Conservation (phyloP, 2,329 filamentous ascomycete genomes). For the Fusarium hostae region DNA sequence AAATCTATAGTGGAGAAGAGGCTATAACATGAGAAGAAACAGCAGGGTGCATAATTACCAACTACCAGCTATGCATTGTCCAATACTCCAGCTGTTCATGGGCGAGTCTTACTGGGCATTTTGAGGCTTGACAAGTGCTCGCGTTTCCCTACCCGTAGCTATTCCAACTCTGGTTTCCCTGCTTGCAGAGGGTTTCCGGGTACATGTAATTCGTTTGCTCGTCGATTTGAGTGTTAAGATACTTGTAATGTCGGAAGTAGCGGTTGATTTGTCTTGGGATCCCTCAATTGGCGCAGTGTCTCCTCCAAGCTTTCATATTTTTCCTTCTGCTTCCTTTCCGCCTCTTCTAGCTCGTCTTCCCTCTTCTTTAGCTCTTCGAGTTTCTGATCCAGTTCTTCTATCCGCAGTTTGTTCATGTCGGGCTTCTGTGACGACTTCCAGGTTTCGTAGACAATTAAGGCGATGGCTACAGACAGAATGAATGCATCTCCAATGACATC, state of each 20-base stretch:
- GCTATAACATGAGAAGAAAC: slow-evolving; percentile 21
- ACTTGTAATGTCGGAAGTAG: slow-evolving; percentile 56
- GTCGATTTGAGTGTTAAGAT: not conserved
- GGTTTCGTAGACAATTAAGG: slow-evolving; percentile 70
- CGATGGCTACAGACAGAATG: slow-evolving; percentile 68
- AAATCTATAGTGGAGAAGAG: slow-evolving; percentile 33
- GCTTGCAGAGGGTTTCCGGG: not conserved
- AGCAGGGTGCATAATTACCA: not conserved
- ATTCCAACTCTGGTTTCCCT: not conserved
- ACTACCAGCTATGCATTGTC: not conserved
- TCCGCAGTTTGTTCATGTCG: slow-evolving; percentile 64
- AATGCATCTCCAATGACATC: slow-evolving; percentile 73
- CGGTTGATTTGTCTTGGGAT: slow-evolving; percentile 67
- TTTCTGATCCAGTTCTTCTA: slow-evolving; percentile 60
- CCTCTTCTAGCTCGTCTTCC: slow-evolving; percentile 61
- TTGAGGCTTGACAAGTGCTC: not conserved
- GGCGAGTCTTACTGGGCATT: not conserved
- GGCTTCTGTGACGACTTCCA: slow-evolving; percentile 69
- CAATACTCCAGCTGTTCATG: not conserved
- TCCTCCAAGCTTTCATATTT: slow-evolving; percentile 66
- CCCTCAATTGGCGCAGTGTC: slow-evolving; percentile 61
- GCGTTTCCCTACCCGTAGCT: not conserved
- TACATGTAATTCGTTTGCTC: not conserved
- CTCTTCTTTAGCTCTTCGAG: slow-evolving; percentile 61
- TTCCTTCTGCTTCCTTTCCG: slow-evolving; percentile 58